phyloP scores from a whole-genome alignment of 345 rosid genomes.

The Rhizophora mangle region DNA sequence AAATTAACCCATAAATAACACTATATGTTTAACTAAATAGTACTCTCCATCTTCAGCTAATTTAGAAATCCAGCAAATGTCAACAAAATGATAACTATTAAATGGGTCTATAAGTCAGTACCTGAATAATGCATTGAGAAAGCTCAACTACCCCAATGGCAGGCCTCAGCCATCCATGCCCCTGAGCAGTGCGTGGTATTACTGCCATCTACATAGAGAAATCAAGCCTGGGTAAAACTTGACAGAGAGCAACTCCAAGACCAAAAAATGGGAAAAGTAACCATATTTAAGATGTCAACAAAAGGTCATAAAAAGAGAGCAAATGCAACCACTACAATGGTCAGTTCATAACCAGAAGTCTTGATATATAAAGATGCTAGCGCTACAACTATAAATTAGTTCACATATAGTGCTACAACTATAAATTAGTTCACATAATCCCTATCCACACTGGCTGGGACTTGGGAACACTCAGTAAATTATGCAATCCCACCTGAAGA shows the following conservation, averaged over 20 bases:
- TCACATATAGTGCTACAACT: no score
- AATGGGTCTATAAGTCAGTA: constrained; percentile 24
- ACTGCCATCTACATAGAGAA: constrained; percentile 79
- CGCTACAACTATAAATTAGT: no score
- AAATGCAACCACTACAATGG: not conserved
- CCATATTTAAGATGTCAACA: not conserved
- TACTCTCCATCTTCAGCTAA: no score
- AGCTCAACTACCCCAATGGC: constrained; percentile 93
- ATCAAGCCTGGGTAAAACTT: constrained; percentile 2
- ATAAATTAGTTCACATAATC: no score
- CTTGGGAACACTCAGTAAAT: no score
- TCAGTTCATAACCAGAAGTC: not conserved
- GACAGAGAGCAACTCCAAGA: not conserved
- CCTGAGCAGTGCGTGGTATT: constrained; percentile 79
- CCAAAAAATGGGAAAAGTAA: not conserved
- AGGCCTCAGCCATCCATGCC: constrained; percentile 99
- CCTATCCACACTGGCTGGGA: no score
- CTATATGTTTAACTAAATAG: no score
- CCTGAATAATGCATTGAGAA: constrained; percentile 97
- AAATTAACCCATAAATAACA: no score
- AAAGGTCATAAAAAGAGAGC: not conserved
- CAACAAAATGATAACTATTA: not conserved
- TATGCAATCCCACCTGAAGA: no score
- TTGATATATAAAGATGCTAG: not conserved
- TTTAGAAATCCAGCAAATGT: not conserved